Conservation (phyloP, 768 basidiomycete genomes). For the Lentinula sp. region DNA sequence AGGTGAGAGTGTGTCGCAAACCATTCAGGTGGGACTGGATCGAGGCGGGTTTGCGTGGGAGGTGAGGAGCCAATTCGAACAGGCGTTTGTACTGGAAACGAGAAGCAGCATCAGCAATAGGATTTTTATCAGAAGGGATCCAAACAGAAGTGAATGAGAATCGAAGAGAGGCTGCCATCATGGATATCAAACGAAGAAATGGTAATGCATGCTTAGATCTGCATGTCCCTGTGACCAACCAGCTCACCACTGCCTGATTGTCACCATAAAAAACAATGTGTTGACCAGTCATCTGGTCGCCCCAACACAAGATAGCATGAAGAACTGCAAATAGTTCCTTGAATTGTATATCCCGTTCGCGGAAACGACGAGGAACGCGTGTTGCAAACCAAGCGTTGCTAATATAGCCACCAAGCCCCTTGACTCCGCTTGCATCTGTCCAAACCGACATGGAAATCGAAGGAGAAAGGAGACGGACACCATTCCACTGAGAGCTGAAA, state of each 20-base stretch:
- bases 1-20: background rate
- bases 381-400: conserved; percentile 14
- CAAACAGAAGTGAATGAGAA: background rate
- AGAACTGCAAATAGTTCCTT: conserved; percentile 19
- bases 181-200: background rate
- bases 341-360: conserved; percentile 16
- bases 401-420: conserved; percentile 14
- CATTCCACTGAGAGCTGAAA: background rate
- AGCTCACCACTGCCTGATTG: conserved; percentile 8
- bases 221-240: conserved; percentile 3
- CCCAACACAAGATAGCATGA: conserved; percentile 16
- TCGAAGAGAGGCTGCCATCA: conserved; percentile 2
- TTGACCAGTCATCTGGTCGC: conserved; percentile 4
- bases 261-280: conserved; percentile 5
- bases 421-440: conserved; percentile 20
- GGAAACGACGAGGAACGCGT: conserved; percentile 15
- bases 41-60: conserved; percentile 2
- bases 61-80: conserved; percentile 12
- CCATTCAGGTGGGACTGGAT: conserved; percentile 11
- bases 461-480: conserved; percentile 9
- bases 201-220: conserved; percentile 4
- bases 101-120: conserved; percentile 9
- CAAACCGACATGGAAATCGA: conserved; percentile 10
- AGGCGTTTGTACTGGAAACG: conserved; percentile 11
- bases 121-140: background rate